Evolutionary conservation across 2,329 filamentous ascomycete genomes (phyloP), one percentile per base, ranked within the genome.

Genomic region (Fusarium setosum): DNA sequence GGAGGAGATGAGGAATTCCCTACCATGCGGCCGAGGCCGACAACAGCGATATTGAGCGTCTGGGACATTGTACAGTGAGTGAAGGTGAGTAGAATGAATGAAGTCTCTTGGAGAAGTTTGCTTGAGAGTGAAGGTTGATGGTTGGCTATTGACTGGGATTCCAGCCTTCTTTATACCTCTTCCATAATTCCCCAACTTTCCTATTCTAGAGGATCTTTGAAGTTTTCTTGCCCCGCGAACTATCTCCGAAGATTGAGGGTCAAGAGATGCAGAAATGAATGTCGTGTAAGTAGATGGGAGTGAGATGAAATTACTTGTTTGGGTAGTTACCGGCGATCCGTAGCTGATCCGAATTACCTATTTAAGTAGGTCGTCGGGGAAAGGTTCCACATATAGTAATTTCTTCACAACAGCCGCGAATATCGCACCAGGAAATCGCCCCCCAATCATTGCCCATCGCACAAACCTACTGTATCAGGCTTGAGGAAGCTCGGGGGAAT

Each of bases 1-100:
- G n/a, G n/a, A 18, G 9, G 11, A 2, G 3, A 1, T 4, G 17
- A 45, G 8, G 10, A 15, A 45, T 6, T 2, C 4, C 24, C 34
- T 35, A 63, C 59, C 65, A 68, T 69, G 6, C 65, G 67, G 2
- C 67, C 67, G 6, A 69, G 67, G 17, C 65, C 59, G 15, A 66
- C 59, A 23, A 68, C 54, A 5, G 65, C 67, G 18, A 69, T 67
- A 12, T 65, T 65, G 2, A 67, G 24, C 9, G 42, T 2, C 4
- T 54, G 48, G 15, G 61, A n/a, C 62, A 69, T 69, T 3, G 2
- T 44, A 5, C 0, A 13, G 8, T 29, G 7, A 5, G 10, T 5
- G 4, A 8, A 9, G 11, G 23, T 31, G 4, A 13, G 4, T 5
- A 8, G n/a, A 11, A n/a, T 29, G 26, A 29, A 0, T 23, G 12